Evolutionary conservation across 768 basidiomycete genomes (phyloP), one percentile per base, ranked within the genome.

Genomic region (Sarcodon sp.): DNA sequence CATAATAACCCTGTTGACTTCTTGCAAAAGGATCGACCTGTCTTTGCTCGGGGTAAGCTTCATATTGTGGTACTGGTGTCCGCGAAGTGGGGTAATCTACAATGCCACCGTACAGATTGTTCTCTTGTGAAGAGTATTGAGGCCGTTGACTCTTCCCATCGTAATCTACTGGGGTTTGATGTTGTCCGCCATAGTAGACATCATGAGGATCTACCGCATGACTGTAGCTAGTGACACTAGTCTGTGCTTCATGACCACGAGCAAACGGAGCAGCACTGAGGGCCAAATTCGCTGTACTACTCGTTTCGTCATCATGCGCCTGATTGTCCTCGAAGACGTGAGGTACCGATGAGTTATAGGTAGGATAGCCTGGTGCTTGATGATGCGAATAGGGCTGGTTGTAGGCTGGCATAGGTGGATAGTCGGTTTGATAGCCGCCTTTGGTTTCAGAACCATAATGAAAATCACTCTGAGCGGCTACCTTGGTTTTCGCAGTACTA

Each of bases 351-450:
- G 69, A 67, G 55, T 80, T 79, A 66, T 75, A 82, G 38, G 73
- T 75, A 37, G 70, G 61, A 50, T 74, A 73, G 12, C 69, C 63
- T n/a, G 70, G 62, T 13, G 67, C 56, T 56, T 80, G 79, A 32
- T 78, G 69, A 16, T 67, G 61, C 43, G 77, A 71, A 57, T 82
- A 80, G n/a, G 78, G 77, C 44, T 59, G 58, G 50, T 75, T 79
- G 66, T 84, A 87, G 11, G 77, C 73, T 32, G 86, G 86, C 84
- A 89, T 88, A 1, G 83, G 76, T 6, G 83, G 74, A 53, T 71
- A 83, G 48, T 75, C 73, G 41, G 56, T 38, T 7, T 41, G 38
- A 16, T 45, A 68, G 33, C 66, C 62, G 46, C 67, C 69, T 57
- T 71, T 71, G 51, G 58, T 59, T 53, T 83, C 77, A 46, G 67